Conservation (phyloP, 306 rosid genomes). For the Corylus heterophylla region DNA sequence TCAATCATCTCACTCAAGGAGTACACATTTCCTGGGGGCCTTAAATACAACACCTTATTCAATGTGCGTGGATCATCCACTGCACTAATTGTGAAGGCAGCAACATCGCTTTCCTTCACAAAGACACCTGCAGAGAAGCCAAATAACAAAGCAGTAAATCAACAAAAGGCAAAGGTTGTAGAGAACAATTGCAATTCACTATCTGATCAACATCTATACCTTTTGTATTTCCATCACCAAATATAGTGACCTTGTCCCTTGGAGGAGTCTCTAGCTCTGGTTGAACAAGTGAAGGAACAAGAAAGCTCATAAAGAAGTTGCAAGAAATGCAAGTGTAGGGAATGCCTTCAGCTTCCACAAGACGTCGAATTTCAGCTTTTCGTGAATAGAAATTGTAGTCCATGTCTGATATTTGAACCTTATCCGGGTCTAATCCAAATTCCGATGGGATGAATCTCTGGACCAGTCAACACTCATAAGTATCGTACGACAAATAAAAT, state of each 20-base stretch:
- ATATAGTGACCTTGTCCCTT: slow-evolving; percentile 63
- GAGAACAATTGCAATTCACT: not conserved
- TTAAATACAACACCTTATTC: slow-evolving; percentile 64
- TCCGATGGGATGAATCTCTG: slow-evolving; percentile 83
- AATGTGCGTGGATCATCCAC: slow-evolving; percentile 71
- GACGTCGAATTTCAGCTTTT: slow-evolving; percentile 65
- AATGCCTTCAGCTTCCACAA: slow-evolving; percentile 64
- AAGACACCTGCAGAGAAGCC: slow-evolving; percentile 55
- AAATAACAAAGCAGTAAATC: slow-evolving; percentile 3
- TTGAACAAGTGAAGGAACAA: slow-evolving; percentile 75
- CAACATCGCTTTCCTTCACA: slow-evolving; percentile 69
- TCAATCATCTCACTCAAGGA: slow-evolving; percentile 68
- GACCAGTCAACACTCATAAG: slow-evolving; percentile 16
- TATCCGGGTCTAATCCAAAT: slow-evolving; percentile 76
- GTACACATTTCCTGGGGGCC: slow-evolving; percentile 68
- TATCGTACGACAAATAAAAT: not conserved
- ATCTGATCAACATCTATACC: slow-evolving; percentile 37
- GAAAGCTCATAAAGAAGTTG: slow-evolving; percentile 60
- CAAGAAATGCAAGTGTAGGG: slow-evolving; percentile 65
- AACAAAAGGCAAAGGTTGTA: not conserved
- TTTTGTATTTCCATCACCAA: slow-evolving; percentile 70
- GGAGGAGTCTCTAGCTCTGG: slow-evolving; percentile 70
- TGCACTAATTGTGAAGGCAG: slow-evolving; percentile 68
- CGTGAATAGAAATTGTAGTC: slow-evolving; percentile 56
- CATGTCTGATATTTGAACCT: slow-evolving; percentile 46